Evolutionary conservation across 305 asterid species (phyloP).

Genomic region (Solanum hybrid): DNA sequence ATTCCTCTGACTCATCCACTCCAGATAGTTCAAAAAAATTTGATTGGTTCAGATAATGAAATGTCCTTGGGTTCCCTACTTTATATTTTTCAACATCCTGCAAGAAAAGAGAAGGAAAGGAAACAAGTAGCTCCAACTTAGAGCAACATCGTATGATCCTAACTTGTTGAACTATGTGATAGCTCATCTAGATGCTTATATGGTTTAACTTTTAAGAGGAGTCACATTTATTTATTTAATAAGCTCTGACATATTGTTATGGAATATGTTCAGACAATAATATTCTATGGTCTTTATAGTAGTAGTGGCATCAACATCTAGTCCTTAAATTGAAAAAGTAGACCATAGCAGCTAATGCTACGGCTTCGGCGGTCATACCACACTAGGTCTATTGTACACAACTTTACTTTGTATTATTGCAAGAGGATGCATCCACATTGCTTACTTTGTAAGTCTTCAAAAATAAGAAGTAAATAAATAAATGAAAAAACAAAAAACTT

Average conservation of each 20-base stretch:
- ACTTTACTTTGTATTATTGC: not conserved
- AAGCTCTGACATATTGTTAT: not conserved
- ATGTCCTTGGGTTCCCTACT: slow-evolving; percentile 60
- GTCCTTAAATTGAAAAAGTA: not conserved
- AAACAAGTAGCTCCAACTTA: slow-evolving; percentile 4
- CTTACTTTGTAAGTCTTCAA: not conserved
- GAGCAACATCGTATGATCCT: not conserved
- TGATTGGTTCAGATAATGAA: slow-evolving; percentile 85
- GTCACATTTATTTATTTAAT: not conserved
- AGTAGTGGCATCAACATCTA: not conserved
- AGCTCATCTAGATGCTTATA: not conserved
- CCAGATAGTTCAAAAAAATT: slow-evolving; percentile 60
- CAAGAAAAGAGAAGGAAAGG: not conserved
- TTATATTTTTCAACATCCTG: slow-evolving; percentile 71
- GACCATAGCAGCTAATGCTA: not conserved
- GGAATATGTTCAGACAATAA: not conserved
- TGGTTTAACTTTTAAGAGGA: not conserved
- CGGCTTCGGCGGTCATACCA: not conserved
- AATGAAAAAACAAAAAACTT: not conserved
- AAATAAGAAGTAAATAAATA: not conserved
- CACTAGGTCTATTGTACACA: not conserved
- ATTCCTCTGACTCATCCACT: slow-evolving; percentile 75
- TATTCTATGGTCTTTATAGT: not conserved
- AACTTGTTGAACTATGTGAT: not conserved
- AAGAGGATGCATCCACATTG: not conserved